Evolutionary conservation across 768 basidiomycete genomes (phyloP), one percentile per base, ranked within the genome.

Genomic region (Collybiopsis luxurians): DNA sequence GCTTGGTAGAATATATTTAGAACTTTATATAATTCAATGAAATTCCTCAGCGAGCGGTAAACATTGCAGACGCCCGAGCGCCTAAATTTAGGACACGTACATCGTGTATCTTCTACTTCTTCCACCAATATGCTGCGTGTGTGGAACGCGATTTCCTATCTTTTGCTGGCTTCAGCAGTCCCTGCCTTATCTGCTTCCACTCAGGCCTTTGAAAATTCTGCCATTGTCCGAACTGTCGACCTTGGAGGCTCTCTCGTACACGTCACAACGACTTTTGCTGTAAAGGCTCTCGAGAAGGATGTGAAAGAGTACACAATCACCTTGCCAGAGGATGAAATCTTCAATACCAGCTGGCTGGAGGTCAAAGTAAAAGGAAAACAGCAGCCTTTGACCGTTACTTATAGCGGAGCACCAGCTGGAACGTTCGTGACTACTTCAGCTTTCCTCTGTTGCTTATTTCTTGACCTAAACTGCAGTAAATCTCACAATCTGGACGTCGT

Each of bases 171-270:
- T 50, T 69, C 74, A 38, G 68, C 76, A 26, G 66, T 75, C 24
- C 67, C 72, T 30, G 70, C 74, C 30, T 75, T 76, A 3, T 68
- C 71, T 50, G 69, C 65, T 43, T 66, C 69, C 17, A 67, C 71
- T 59, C 75, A 76, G 64, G 79, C 85, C 1, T 92, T 92, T 73
- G 91, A 92, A 80, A 94, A 94, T 63, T 92, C 89, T 21, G 91
- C 89, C 60, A 81, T 98, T 59, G 90, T 95, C 30, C 88, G 93
- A 65, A 86, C 90, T 4, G 78, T 94, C 58, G 95, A 97, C 64
- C 89, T 97, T 23, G 93, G 89, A 34, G 95, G 95, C 51, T 80
- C 95, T 19, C 80, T 92, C 23, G 89, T 93, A 55, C 87, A 89
- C 75, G 84, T 95, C 77, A 90, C 86, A 53, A 96, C 95, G 45